phyloP scores from a whole-genome alignment of 768 basidiomycete species.

The Suillus decipiens region DNA sequence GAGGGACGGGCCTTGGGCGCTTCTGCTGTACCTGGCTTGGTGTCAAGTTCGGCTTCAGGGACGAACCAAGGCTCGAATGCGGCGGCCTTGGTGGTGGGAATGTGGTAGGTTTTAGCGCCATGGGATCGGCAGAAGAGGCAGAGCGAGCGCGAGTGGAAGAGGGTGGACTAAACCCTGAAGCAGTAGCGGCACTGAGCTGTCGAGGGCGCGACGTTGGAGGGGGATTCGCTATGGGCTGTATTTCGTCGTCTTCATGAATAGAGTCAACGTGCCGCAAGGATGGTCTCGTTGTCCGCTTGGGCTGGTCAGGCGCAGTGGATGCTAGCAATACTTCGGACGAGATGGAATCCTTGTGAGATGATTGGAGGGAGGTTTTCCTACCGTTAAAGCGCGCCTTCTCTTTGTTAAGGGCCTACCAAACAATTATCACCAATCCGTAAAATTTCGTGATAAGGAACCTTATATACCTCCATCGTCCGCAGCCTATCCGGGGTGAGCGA shows the following conservation, averaged over 20 bases:
- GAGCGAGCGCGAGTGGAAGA: slow-evolving; percentile 29
- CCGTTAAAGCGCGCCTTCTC: slow-evolving; percentile 52
- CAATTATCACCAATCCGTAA: slow-evolving; percentile 15
- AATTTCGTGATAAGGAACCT: slow-evolving; percentile 19
- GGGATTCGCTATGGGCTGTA: slow-evolving; percentile 29
- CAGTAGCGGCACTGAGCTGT: slow-evolving; percentile 47
- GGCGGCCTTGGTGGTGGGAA: slow-evolving; percentile 29
- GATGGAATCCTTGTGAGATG: slow-evolving; percentile 25
- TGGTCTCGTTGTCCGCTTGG: slow-evolving; percentile 31
- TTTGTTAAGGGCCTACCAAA: slow-evolving; percentile 66
- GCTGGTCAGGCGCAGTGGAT: slow-evolving; percentile 23
- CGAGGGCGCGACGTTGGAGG: slow-evolving; percentile 44
- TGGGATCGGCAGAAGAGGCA: slow-evolving; percentile 36
- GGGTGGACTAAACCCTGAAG: slow-evolving; percentile 34
- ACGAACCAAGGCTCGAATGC: slow-evolving; percentile 30
- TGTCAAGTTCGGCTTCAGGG: slow-evolving; percentile 27
- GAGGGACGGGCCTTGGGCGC: slow-evolving; percentile 27
- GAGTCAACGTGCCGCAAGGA: slow-evolving; percentile 61
- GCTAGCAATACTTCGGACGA: slow-evolving; percentile 18
- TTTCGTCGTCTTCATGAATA: slow-evolving; percentile 63
- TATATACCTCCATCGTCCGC: slow-evolving; percentile 87
- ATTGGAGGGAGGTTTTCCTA: slow-evolving; percentile 24
- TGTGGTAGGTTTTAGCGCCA: slow-evolving; percentile 13
- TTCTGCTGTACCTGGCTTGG: slow-evolving; percentile 20
- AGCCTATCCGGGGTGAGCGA: slow-evolving; percentile 94